These are phyloP conservation scores for Tilletia setariae DNA, from an alignment of 1,284 basidiomycete species.

Conservation along the genomic window DNA sequence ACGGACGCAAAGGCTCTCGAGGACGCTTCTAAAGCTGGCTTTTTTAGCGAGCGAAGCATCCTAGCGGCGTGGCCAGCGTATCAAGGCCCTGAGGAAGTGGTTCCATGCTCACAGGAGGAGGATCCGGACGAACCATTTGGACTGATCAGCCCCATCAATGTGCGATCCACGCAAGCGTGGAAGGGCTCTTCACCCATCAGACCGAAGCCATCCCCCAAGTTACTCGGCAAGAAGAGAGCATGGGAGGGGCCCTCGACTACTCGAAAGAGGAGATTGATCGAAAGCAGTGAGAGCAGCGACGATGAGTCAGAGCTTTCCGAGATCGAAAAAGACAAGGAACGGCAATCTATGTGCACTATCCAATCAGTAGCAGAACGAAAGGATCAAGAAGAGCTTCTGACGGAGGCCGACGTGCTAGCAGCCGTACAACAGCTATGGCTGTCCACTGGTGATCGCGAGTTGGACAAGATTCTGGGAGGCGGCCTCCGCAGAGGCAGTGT, in stretches of 20 bases:
- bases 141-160: too few species aligned
- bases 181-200: too few species aligned
- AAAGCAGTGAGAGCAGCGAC: background rate
- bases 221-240: conserved; percentile 3
- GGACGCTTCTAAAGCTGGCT: background rate
- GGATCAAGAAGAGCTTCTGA: too few species aligned
- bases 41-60: background rate
- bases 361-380: too few species aligned
- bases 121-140: background rate
- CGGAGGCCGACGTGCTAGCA: background rate
- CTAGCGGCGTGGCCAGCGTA: background rate
- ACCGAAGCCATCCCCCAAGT: background rate
- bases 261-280: background rate
- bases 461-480: conserved; percentile 35
- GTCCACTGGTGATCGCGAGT: conserved; percentile 24
- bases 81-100: background rate
- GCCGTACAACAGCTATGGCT: background rate
- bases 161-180: too few species aligned
- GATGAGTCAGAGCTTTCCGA: conserved; percentile 18
- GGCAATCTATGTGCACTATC: conserved; percentile 19
- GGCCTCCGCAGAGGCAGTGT: conserved; percentile 29
- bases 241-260: background rate
- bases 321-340: conserved; percentile 24
- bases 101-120: conserved; percentile 9
- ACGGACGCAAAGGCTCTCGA: background rate